Evolutionary conservation across 2,329 filamentous ascomycete genomes (phyloP), one percentile per base, ranked within the genome.

Genomic region (Escovopsis weberi): DNA sequence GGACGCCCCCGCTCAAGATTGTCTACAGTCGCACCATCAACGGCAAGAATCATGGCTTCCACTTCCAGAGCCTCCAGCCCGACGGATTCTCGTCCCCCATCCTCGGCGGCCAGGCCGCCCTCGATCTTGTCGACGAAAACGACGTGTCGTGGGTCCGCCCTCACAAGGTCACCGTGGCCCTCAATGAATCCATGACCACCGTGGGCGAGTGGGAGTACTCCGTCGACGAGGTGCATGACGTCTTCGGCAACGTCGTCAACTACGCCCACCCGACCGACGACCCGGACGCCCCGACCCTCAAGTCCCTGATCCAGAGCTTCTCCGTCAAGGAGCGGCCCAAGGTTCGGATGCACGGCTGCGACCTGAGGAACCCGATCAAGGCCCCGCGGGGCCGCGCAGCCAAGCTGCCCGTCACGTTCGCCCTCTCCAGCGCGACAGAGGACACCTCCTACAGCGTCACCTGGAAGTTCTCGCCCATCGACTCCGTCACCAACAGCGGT

Each of bases 61-160:
- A 89, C 48, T 89, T 94, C 52, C 88, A 96, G 61, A 94, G 85
- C 54, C 77, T 98, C 37, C 88, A 94, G 53, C 88, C 91, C 0
- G 87, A 95, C 39, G 84, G 85, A 33, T 81, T 88, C 53, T 69
- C 74, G 3, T 94, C 86, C 1, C 86, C 87, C 1, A 67, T 94
- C 33, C 63, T 82, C n/a, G 73, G 73, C 40, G 70, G 76, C 37
- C 69, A 74, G 2, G 71, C 71, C 18, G 71, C 70, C 15, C 57
- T 87, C 36, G 66, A 82, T 36, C 55, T 85, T 33, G 69, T 81
- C 40, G 63, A 68, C 36, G 69, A 75, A 28, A 70, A 82, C 38
- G 82, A 89, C 50, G 70, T 83, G 32, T 78, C 82, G 0, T 96
- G 91, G 91, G 86, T 85, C 12, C 78, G 75, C 45, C 67, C 80